phyloP scores from a whole-genome alignment of 2,329 filamentous ascomycete genomes.

The Endothia cerciana region DNA sequence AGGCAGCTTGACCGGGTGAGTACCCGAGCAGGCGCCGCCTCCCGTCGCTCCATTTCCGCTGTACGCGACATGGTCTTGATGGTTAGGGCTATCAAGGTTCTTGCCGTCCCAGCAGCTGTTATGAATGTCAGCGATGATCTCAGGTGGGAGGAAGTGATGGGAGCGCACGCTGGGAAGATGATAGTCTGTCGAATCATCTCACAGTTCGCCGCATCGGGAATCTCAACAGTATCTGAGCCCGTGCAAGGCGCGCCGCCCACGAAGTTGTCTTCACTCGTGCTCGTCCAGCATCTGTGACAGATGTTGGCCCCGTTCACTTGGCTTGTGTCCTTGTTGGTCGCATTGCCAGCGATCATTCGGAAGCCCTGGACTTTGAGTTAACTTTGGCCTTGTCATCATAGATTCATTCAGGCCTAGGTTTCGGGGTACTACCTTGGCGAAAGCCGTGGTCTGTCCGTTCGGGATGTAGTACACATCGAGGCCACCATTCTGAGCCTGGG shows the following conservation, averaged over 20 bases:
- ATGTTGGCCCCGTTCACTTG: constrained; percentile 46
- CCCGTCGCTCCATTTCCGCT: constrained; percentile 49
- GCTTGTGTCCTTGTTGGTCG: constrained; percentile 45
- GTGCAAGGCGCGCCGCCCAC: constrained; percentile 54
- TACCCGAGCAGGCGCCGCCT: constrained; percentile 51
- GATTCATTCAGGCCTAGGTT: neutral
- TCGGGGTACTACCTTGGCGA: constrained; percentile 40
- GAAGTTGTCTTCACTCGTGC: constrained; percentile 50
- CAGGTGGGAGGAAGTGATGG: too few relatives aligned
- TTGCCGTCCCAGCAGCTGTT: constrained; percentile 23
- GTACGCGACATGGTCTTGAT: constrained; percentile 49
- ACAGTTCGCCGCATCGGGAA: constrained; percentile 49
- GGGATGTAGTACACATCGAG: constrained; percentile 51
- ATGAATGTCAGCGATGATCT: constrained; percentile 23
- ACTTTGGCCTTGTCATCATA: neutral
- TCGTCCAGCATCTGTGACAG: constrained; percentile 53
- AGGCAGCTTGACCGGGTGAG: constrained; percentile 50
- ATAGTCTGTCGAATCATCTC: constrained; percentile 59
- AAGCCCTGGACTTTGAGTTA: constrained; percentile 41
- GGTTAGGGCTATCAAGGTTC: constrained; percentile 30
- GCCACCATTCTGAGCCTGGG: constrained; percentile 42
- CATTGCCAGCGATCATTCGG: constrained; percentile 51
- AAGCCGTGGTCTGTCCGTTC: constrained; percentile 46
- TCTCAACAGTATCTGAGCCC: constrained; percentile 53
- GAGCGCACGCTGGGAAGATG: constrained; percentile 48